These are phyloP conservation scores for Melastoma malabathricum DNA, from an alignment of 345 rosid species.

Conservation along the genomic window DNA sequence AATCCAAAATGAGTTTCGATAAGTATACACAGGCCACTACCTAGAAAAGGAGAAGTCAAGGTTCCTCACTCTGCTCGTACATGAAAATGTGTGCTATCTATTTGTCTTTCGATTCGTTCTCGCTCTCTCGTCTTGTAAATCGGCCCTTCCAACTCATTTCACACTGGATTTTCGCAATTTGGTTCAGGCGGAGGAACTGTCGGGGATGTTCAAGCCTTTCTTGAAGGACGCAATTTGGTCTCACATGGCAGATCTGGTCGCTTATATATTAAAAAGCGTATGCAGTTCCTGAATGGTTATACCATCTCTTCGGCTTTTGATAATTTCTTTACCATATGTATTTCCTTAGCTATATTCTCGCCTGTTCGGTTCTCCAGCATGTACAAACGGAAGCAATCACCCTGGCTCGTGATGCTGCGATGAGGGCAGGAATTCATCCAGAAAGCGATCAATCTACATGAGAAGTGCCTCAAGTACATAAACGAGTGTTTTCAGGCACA, in stretches of 20 bases:
- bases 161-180: not conserved
- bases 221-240: slow-evolving; percentile 47
- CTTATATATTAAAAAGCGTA: slow-evolving; percentile 75
- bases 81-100: too few species aligned
- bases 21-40: too few species aligned
- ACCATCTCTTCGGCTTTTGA: too few species aligned
- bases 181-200: slow-evolving; percentile 74
- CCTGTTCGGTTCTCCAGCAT: too few species aligned
- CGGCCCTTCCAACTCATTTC: not conserved
- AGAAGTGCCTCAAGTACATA: slow-evolving; percentile 65
- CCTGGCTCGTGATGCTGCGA: not conserved
- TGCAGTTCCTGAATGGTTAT: slow-evolving; percentile 7
- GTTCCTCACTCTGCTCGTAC: too few species aligned
- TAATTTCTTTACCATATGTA: too few species aligned
- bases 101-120: too few species aligned
- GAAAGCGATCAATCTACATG: slow-evolving; percentile 74
- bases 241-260: slow-evolving; percentile 49
- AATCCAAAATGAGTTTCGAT: too few species aligned
- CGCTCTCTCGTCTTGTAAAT: too few species aligned
- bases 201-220: slow-evolving; percentile 90
- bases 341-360: too few species aligned
- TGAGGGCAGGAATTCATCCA: slow-evolving; percentile 56
- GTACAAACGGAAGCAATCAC: too few species aligned
- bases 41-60: too few species aligned
- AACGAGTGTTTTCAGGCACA: slow-evolving; percentile 64